Evolutionary conservation across 768 basidiomycete genomes (phyloP), one percentile per base, ranked within the genome.

Genomic region (Xerocomellus amylosporus): DNA sequence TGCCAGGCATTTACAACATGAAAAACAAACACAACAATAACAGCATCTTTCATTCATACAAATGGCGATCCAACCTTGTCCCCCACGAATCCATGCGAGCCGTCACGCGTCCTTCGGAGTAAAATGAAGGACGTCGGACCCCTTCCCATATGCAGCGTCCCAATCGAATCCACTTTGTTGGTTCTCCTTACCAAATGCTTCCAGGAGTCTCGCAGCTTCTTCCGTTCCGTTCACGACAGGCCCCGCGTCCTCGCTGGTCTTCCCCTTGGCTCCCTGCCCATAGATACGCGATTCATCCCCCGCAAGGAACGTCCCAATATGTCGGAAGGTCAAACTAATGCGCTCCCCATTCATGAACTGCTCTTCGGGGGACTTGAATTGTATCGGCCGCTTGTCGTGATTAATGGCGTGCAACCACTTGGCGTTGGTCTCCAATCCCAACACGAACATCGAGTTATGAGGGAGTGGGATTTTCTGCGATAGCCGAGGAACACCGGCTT

Each of bases 401-500:
- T 83, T 81, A 59, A 93, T 88, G 39, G 81, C 83, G 63, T 93
- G 90, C 50, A 90, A 72, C 87, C 88, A 92, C 54, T 76, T 78
- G 51, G 74, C 73, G 61, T 93, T 93, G 45, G 89, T 91, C 49
- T 78, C 75, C 5, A 83, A 77, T 1, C 89, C 89, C 74, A 92
- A 75, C 54, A 90, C 84, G 66, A 93, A 91, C 79, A 91, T 84
- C 5, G 88, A 90, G 66, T 89, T 90, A 62, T 91, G 84, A 0
- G 87, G 87, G 0, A 93, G 80, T 1, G 85, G 83, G 19, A 92
- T 79, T 55, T 83, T 83, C 65, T 89, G 87, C 0, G 79, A 67
- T 2, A 64, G 63, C 6, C 79, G 74, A 8, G 76, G 73, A 22
- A 41, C 58, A 8, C 64, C 64, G n/a, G 53, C 22, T 13, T 61